Evolutionary conservation across 2,329 filamentous ascomycete species (phyloP), one percentile per base, ranked within the genome.

Genomic region (Neurospora sp.): DNA sequence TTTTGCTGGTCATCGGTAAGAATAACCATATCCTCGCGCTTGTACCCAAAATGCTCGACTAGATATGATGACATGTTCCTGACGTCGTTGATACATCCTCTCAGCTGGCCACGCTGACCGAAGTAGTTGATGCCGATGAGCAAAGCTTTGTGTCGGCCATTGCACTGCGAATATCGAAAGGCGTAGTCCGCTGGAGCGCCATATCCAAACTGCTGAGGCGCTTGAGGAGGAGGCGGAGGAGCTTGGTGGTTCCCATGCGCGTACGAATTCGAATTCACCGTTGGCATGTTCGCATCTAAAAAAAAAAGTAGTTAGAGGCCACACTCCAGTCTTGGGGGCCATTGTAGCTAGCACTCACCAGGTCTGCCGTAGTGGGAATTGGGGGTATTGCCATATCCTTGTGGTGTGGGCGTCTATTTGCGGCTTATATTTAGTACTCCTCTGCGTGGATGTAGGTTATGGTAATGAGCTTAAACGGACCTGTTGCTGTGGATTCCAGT

Each of bases 121-220:
- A 97, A 97, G 82, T 98, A 97, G 82, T 97, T 97, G 84, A 97
- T 97, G 69, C 95, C 95, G 75, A 97, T 95, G 72, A 98, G 81
- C 38, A 97, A 83, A 4, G 94, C 95, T 82, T 97, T 97, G 78
- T 94, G 86, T 76, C 89, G 88, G 66, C 94, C 95, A 5, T 91
- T 96, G 79, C 94, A 98, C 74, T 91, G 91, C 66, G 93, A 97
- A 81, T 97, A 97, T 80, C 95, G 92, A 81, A 94, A 98, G 65
- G 85, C 88, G 80, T 97, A 97, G 75, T 86, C 86, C 73, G 88
- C 85, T 19, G 93, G 93, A 15, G 94, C 93, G 70, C 93, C 93
- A 72, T 89, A 85, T 69, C 93, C 92, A 77, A 96, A 96, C 72
- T 86, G 83, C 78, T 94, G 91, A 73, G 90, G 85, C 69, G 86